Conservation (phyloP, 1,284 basidiomycete genomes). For the Apiotrichum siamense region DNA sequence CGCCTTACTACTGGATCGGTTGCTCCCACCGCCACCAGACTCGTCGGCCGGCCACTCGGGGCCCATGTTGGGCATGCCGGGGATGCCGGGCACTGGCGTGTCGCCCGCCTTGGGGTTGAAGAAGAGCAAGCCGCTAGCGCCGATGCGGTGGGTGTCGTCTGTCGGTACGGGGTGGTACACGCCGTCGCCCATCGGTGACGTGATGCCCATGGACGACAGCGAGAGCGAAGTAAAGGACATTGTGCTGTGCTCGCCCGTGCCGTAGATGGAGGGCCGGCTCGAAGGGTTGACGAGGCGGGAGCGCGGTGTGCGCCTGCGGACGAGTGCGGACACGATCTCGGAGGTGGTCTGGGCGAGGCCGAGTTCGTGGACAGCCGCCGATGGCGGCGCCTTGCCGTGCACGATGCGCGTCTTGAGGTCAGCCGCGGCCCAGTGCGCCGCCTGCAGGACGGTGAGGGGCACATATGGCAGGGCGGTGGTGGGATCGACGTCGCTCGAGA, state of each 20-base stretch:
- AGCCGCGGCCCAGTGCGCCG: constrained; percentile 62
- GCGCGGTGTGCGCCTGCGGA: constrained; percentile 14
- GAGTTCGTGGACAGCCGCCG: constrained; percentile 27
- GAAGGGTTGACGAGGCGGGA: constrained; percentile 3
- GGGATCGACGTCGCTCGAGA: constrained; percentile 67
- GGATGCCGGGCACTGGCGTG: constrained; percentile 16
- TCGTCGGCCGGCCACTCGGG: too few species aligned
- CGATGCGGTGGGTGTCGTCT: constrained; percentile 73
- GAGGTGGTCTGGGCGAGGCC: constrained; percentile 34
- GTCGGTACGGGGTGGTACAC: constrained; percentile 64
- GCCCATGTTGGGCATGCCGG: constrained; percentile 39
- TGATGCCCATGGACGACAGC: constrained; percentile 3
- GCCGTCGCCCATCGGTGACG: constrained; percentile 12
- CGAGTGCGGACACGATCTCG: constrained; percentile 22
- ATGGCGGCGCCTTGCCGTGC: constrained; percentile 6
- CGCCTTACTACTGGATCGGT: constrained; percentile 8
- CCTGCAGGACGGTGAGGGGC: constrained; percentile 61
- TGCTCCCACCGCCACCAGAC: constrained; percentile 26
- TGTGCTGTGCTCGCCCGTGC: not conserved
- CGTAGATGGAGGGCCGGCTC: too few species aligned
- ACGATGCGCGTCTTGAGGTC: constrained; percentile 36
- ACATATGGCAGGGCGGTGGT: constrained; percentile 64
- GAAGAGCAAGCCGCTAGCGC: constrained; percentile 59
- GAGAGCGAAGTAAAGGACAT: constrained; percentile 21
- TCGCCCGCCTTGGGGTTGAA: constrained; percentile 23